These are phyloP conservation scores for Phytomonas sp. DNA, from an alignment of 208 protist species.

Conservation along the genomic window DNA sequence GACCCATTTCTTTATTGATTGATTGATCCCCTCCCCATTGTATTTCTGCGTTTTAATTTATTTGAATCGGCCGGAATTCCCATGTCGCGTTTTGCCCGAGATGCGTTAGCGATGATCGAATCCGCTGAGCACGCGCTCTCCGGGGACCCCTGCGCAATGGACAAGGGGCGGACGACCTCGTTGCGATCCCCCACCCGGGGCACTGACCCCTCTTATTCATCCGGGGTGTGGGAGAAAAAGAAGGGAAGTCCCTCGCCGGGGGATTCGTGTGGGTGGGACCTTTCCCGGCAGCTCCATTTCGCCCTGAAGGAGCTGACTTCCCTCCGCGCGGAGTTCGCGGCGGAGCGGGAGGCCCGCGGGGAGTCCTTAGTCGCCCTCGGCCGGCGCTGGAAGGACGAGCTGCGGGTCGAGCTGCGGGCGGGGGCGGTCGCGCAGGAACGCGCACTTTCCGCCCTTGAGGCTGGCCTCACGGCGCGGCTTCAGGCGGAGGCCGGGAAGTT, in stretches of 20 bases:
- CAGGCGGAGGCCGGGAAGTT: constrained; percentile 26
- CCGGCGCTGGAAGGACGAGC: constrained; percentile 64
- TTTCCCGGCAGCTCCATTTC: constrained; percentile 51
- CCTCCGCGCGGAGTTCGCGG: constrained; percentile 46
- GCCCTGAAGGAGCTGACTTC: constrained; percentile 47
- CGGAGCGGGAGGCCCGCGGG: constrained; percentile 58
- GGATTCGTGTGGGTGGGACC: constrained; percentile 16
- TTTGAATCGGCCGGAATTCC: background rate
- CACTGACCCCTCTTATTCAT: too few species aligned
- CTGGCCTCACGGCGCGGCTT: constrained; percentile 21
- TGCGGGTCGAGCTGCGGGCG: constrained; percentile 59
- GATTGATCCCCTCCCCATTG: too few species aligned
- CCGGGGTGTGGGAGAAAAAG: too few species aligned
- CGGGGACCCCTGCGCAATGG: constrained; percentile 1
- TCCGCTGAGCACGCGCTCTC: constrained; percentile 58
- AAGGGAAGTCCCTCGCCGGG: too few species aligned
- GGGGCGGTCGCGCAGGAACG: constrained; percentile 36
- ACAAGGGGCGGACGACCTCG: background rate
- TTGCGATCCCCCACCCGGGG: too few species aligned
- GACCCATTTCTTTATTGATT: too few species aligned
- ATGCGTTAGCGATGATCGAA: constrained; percentile 49
- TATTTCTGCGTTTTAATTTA: background rate
- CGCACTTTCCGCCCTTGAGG: constrained; percentile 40
- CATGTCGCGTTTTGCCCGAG: constrained; percentile 58
- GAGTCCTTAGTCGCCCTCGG: constrained; percentile 43